Percentiles rank a stretch among this genome's conserved stretches.
phyloP scores from a whole-genome alignment of 2,329 filamentous ascomycete species.

The Cyphellophora europaea region DNA sequence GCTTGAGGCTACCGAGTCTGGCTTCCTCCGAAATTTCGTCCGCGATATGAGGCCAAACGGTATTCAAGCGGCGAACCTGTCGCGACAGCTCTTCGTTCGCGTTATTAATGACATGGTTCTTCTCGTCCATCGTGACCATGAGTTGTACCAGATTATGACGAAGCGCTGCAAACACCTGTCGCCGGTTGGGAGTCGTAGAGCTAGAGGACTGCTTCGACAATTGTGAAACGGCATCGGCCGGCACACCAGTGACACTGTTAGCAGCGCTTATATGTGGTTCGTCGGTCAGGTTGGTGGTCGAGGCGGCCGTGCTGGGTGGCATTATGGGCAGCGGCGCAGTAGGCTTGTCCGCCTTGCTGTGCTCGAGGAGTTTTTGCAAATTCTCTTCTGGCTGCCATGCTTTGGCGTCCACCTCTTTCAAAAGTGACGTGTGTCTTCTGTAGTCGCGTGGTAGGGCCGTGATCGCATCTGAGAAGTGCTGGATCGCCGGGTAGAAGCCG shows the following conservation, averaged over 20 bases:
- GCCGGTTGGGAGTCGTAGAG: constrained; percentile 25
- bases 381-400: constrained; percentile 80
- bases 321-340: constrained; percentile 7
- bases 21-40: constrained; percentile 89
- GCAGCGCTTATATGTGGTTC: constrained; percentile 8
- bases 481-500: constrained; percentile 56
- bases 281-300: constrained; percentile 9
- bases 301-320: constrained; percentile 6
- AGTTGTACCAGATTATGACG: constrained; percentile 73
- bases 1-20: constrained; percentile 78
- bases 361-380: constrained; percentile 62
- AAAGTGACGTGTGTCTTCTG: constrained; percentile 84
- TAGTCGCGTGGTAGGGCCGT: constrained; percentile 89
- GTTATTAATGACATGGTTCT: constrained; percentile 91
- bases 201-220: constrained; percentile 12
- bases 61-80: constrained; percentile 75
- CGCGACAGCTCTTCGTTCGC: constrained; percentile 83
- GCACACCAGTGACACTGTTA: constrained; percentile 13
- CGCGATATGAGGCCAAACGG: constrained; percentile 78
- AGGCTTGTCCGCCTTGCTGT: constrained; percentile 23
- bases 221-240: constrained; percentile 14
- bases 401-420: constrained; percentile 98
- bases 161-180: constrained; percentile 68
- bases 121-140: constrained; percentile 87
- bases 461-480: constrained; percentile 81